A percentile compares a stretch with the other conserved stretches of the same genome.
These are phyloP conservation scores for Geranium rotundifolium DNA, from an alignment of 345 rosid genomes.

Conservation along the genomic window DNA sequence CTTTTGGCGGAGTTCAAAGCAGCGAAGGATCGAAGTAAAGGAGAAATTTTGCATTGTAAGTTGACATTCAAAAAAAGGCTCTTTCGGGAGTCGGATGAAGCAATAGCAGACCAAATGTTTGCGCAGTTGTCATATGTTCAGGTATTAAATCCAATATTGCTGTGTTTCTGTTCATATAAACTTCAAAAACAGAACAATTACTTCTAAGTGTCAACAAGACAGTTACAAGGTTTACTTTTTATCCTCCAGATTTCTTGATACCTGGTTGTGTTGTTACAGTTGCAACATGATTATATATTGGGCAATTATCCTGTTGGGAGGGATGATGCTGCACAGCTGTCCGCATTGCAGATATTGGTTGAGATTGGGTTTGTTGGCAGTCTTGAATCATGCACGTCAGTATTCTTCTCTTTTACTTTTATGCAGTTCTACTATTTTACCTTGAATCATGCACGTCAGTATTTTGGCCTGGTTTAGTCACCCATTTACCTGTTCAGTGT, in stretches of 20 bases:
- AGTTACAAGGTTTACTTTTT: neutral
- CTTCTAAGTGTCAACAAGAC: neutral
- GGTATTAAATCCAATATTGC: conserved; percentile 30
- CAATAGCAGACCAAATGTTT: conserved; percentile 86
- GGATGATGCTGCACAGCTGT: conserved; percentile 95
- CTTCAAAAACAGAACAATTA: neutral
- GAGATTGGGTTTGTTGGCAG: conserved; percentile 79
- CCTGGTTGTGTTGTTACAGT: conserved; percentile 33
- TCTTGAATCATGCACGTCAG: conserved; percentile 90
- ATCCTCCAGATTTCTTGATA: conserved; percentile 3
- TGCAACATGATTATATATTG: conserved; percentile 92
- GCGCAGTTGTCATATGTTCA: conserved; percentile 92
- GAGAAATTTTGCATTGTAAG: conserved; percentile 91
- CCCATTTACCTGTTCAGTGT: neutral
- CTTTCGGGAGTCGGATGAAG: conserved; percentile 97
- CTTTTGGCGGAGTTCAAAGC: conserved; percentile 86
- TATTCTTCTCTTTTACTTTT: conserved; percentile 11
- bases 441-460: too few species aligned
- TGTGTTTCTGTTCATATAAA: neutral
- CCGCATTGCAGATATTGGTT: conserved; percentile 88
- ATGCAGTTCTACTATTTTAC: neutral
- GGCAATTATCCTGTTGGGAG: conserved; percentile 99
- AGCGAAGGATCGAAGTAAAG: conserved; percentile 87
- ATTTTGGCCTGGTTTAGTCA: neutral
- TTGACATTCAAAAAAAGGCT: conserved; percentile 77